Percentiles rank a stretch among this genome's conserved stretches.
phyloP scores from a whole-genome alignment of 2,329 filamentous ascomycete species.

The Fusarium sarcochroum region DNA sequence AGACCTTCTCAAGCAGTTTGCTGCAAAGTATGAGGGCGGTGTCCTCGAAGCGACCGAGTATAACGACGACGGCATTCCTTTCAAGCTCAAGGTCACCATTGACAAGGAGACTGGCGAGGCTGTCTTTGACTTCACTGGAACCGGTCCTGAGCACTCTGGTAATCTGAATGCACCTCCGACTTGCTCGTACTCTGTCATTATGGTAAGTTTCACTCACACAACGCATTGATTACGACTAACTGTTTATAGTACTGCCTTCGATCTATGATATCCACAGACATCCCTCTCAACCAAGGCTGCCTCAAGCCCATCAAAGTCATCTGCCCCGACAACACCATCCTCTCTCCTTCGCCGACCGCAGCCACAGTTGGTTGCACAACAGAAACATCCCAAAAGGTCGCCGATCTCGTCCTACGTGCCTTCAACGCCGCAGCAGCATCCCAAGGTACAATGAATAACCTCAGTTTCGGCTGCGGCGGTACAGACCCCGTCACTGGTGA shows the following conservation, averaged over 20 bases:
- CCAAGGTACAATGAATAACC: conserved; percentile 85
- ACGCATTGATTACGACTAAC: background rate
- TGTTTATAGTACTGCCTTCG: conserved; percentile 49
- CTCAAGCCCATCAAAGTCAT: conserved; percentile 49
- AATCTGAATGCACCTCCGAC: conserved; percentile 51
- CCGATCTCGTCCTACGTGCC: conserved; percentile 80
- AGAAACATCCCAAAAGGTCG: conserved; percentile 54
- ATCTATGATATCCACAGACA: conserved; percentile 53
- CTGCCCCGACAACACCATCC: conserved; percentile 50
- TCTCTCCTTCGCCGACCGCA: conserved; percentile 52
- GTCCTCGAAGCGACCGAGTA: conserved; percentile 83
- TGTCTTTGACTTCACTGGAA: conserved; percentile 66
- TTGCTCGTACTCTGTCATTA: conserved; percentile 51
- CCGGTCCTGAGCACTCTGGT: conserved; percentile 50
- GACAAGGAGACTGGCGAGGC: conserved; percentile 81
- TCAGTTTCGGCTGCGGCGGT: conserved; percentile 81
- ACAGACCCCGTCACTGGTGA: conserved; percentile 45
- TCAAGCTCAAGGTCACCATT: conserved; percentile 81
- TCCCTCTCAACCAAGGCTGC: conserved; percentile 65
- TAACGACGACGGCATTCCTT: conserved; percentile 89
- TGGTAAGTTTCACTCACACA: conserved; percentile 27
- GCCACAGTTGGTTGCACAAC: conserved; percentile 53
- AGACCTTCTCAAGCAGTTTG: conserved; percentile 79
- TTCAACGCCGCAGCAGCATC: conserved; percentile 81
- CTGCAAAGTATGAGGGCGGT: conserved; percentile 75